Conservation (phyloP, 2,329 filamentous ascomycete species). For the Aspergillus ochraceoroseus region DNA sequence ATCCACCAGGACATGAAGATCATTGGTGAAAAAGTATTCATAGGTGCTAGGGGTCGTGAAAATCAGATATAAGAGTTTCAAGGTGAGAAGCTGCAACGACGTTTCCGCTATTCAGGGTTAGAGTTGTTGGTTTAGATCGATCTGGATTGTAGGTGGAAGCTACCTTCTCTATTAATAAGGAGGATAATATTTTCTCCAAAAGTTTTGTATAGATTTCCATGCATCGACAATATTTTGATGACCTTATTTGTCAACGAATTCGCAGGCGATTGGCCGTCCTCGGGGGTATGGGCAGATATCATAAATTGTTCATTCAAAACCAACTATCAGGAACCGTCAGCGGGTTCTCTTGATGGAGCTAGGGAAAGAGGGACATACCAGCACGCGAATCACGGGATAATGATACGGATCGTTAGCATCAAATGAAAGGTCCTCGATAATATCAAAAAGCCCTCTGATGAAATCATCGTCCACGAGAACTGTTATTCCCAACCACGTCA, state of each 20-base stretch:
- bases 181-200: slow-evolving; percentile 98
- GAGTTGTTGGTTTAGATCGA: not conserved
- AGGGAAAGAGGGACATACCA: slow-evolving; percentile 56
- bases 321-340: slow-evolving; percentile 54
- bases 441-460: slow-evolving; percentile 72
- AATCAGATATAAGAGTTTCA: slow-evolving; percentile 90
- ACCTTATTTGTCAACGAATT: slow-evolving; percentile 79
- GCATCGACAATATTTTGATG: slow-evolving; percentile 78
- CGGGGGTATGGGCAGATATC: slow-evolving; percentile 61
- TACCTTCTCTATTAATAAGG: slow-evolving; percentile 82
- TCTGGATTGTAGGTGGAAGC: slow-evolving; percentile 4
- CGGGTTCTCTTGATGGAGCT: slow-evolving; percentile 14
- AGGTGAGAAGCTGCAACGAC: slow-evolving; percentile 87
- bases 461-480: slow-evolving; percentile 68
- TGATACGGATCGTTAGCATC: slow-evolving; percentile 91
- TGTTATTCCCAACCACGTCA: slow-evolving; percentile 24
- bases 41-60: slow-evolving; percentile 89
- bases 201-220: slow-evolving; percentile 78
- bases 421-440: slow-evolving; percentile 82
- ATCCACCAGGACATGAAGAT: slow-evolving; percentile 86
- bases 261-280: slow-evolving; percentile 38
- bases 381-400: slow-evolving; percentile 85
- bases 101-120: slow-evolving; percentile 60
- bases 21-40: slow-evolving; percentile 98
- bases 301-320: slow-evolving; percentile 98